phyloP scores from a whole-genome alignment of 2,329 filamentous ascomycete genomes.

The Colletotrichum zoysiae region DNA sequence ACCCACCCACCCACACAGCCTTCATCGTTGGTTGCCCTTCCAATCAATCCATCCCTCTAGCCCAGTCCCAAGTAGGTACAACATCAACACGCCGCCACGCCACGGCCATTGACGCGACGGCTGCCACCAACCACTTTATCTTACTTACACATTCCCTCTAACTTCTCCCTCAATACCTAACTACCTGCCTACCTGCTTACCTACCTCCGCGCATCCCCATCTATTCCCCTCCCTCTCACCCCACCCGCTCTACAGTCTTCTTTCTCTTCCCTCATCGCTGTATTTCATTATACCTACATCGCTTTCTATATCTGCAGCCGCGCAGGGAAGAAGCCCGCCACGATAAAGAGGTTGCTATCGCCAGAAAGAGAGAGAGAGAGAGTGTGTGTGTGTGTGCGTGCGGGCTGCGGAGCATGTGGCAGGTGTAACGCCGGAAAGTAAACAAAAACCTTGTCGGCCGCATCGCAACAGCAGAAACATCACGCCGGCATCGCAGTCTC shows the following conservation, averaged over 20 bases:
- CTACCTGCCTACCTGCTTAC: too few relatives aligned
- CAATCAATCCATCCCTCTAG: slow-evolving; percentile 19
- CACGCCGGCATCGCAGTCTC: slow-evolving; percentile 2
- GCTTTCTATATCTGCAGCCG: background rate
- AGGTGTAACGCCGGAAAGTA: slow-evolving; percentile 31
- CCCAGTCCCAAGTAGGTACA: background rate
- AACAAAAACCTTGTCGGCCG: slow-evolving; percentile 31
- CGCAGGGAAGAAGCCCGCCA: slow-evolving; percentile 36
- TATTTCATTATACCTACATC: background rate
- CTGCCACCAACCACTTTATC: background rate
- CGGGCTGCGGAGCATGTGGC: slow-evolving; percentile 22
- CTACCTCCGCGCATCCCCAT: background rate
- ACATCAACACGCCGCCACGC: slow-evolving; percentile 28
- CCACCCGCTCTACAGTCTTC: background rate
- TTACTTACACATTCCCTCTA: background rate
- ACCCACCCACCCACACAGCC: background rate
- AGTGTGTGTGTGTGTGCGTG: background rate
- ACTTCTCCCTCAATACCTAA: background rate
- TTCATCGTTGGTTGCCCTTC: slow-evolving; percentile 40
- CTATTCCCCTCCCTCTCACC: background rate
- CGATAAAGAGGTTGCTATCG: slow-evolving; percentile 14
- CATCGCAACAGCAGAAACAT: slow-evolving; percentile 6
- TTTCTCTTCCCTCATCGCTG: background rate
- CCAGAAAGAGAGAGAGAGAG: too few relatives aligned
- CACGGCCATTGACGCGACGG: background rate